These are phyloP conservation scores for Dryas alaskensis DNA, from an alignment of 306 rosid genomes.

Conservation along the genomic window DNA sequence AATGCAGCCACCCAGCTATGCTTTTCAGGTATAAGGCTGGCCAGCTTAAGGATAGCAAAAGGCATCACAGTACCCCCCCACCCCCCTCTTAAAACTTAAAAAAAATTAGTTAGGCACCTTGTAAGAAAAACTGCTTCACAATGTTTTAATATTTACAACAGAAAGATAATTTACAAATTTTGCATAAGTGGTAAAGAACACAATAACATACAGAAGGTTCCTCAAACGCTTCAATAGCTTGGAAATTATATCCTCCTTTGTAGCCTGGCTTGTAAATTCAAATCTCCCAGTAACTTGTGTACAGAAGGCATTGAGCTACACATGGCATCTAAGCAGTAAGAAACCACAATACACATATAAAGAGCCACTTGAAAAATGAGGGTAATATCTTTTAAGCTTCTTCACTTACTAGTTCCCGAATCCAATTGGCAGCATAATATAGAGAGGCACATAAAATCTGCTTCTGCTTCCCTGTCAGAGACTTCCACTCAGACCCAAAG, in stretches of 20 bases:
- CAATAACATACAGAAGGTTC: conserved; percentile 38
- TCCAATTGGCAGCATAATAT: conserved; percentile 45
- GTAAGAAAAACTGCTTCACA: background rate
- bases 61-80: background rate
- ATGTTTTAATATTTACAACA: background rate
- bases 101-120: background rate
- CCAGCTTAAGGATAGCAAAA: background rate
- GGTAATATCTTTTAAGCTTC: background rate
- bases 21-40: background rate
- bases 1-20: background rate
- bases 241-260: conserved; percentile 29
- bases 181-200: background rate
- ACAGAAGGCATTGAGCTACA: conserved; percentile 41
- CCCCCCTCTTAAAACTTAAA: too few relatives aligned
- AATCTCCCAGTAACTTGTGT: conserved; percentile 35
- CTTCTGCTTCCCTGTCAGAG: conserved; percentile 34
- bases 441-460: conserved; percentile 35
- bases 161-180: background rate
- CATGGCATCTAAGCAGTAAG: background rate
- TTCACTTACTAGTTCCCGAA: conserved; percentile 35
- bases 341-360: conserved; percentile 1
- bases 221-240: conserved; percentile 42
- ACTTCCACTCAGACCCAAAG: conserved; percentile 36
- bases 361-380: conserved; percentile 14
- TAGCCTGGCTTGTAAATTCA: conserved; percentile 35